Conservation (phyloP, 805 yeast species). For the Ogataea saltuana region DNA sequence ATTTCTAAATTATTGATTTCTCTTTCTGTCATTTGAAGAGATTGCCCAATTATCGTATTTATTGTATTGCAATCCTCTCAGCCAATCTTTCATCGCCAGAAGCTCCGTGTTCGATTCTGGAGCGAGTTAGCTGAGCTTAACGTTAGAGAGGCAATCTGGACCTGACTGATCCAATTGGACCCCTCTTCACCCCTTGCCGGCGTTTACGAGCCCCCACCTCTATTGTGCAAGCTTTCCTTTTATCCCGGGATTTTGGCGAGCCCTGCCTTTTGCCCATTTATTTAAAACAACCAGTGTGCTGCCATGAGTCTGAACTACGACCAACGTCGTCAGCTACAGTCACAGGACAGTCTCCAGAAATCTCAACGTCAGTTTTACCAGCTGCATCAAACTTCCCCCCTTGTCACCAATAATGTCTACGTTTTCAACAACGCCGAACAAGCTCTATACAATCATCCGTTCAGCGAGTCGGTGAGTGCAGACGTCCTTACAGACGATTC, state of each 20-base stretch:
- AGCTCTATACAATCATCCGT: background rate
- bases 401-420: conserved; percentile 1
- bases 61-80: background rate
- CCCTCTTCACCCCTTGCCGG: background rate
- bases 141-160: no score
- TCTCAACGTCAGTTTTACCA: background rate
- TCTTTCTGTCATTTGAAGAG: conserved; percentile 7
- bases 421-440: background rate
- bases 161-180: background rate
- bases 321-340: background rate
- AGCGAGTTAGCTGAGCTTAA: no score
- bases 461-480: background rate
- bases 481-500: background rate
- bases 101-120: background rate
- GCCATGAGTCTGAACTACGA: conserved; percentile 6
- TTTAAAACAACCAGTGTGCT: no score
- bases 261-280: conserved; percentile 2
- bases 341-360: background rate
- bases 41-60: conserved; percentile 4
- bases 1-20: background rate
- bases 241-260: conserved; percentile 4
- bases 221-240: conserved; percentile 1
- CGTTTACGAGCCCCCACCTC: background rate
- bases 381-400: background rate
- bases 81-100: background rate